These are phyloP conservation scores for Massariosphaeria phaeospora DNA, from an alignment of 495 filamentous ascomycete species.

Conservation along the genomic window DNA sequence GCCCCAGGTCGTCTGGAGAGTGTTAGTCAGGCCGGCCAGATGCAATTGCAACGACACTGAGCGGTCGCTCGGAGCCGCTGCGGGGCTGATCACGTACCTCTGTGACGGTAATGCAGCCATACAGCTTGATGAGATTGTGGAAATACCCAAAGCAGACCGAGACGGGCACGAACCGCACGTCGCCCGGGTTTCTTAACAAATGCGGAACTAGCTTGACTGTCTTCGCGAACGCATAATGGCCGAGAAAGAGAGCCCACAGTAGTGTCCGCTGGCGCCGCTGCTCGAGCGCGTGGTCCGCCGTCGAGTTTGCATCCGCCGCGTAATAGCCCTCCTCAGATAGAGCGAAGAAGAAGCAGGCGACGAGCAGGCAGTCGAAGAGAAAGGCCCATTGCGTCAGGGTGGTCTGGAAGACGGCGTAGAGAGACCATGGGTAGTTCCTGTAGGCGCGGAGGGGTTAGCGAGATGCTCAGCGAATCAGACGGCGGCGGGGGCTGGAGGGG, in stretches of 20 bases:
- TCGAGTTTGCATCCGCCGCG: neutral
- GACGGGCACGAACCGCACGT: conserved; percentile 52
- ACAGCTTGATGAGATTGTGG: conserved; percentile 60
- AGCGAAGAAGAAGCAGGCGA: conserved; percentile 34
- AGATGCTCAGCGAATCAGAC: neutral
- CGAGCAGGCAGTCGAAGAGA: conserved; percentile 50
- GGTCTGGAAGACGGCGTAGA: conserved; percentile 58
- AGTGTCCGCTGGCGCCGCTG: conserved; percentile 7
- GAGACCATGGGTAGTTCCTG: conserved; percentile 55
- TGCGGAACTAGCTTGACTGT: conserved; percentile 58
- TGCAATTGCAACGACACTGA: neutral
- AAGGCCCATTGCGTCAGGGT: conserved; percentile 57
- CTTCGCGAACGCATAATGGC: conserved; percentile 49
- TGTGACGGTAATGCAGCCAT: conserved; percentile 52
- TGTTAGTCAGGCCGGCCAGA: too few species aligned
- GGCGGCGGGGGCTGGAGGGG: conserved; percentile 3
- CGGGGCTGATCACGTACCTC: conserved; percentile 36
- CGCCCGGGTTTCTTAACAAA: conserved; percentile 53
- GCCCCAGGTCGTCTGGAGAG: conserved; percentile 60
- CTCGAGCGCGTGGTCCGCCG: neutral
- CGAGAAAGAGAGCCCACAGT: conserved; percentile 26
- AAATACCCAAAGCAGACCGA: conserved; percentile 57
- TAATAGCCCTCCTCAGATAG: conserved; percentile 34
- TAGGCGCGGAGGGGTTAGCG: conserved; percentile 15
- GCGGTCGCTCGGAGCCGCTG: neutral